Percentiles rank a stretch among this genome's conserved stretches.
phyloP scores from a whole-genome alignment of 805 yeast species.

The Sugiyamaella lignohabitans region DNA sequence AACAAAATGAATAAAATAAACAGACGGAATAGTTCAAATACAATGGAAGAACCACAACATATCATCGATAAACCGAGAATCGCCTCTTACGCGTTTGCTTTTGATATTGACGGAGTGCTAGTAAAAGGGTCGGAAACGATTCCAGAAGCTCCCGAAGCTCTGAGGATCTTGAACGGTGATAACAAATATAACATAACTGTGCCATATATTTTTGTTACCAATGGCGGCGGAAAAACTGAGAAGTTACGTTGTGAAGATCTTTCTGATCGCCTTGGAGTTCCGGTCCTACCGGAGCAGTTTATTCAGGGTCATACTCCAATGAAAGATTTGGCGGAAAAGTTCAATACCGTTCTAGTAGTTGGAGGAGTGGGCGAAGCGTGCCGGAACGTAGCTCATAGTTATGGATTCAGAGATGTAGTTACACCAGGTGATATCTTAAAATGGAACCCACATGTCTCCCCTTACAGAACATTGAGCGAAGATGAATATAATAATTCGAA shows the following conservation, averaged over 20 bases:
- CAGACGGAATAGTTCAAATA: too few relatives aligned
- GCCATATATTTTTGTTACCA: conserved; percentile 77
- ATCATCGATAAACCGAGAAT: conserved; percentile 19
- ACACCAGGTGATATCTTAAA: conserved; percentile 68
- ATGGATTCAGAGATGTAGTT: conserved; percentile 74
- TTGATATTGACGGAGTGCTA: conserved; percentile 89
- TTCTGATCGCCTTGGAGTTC: conserved; percentile 41
- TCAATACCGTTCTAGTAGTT: conserved; percentile 63
- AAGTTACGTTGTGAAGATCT: conserved; percentile 49
- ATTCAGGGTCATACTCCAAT: conserved; percentile 91
- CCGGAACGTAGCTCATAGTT: conserved; percentile 63
- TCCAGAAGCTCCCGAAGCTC: conserved; percentile 58
- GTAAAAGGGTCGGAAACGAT: conserved; percentile 66
- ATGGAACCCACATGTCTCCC: conserved; percentile 51
- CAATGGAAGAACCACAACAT: too few relatives aligned
- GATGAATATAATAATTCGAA: conserved; percentile 43
- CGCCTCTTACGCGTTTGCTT: conserved; percentile 64
- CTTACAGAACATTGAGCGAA: conserved; percentile 52
- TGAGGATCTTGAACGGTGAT: conserved; percentile 44
- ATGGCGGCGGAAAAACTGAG: conserved; percentile 84
- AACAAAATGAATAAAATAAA: too few relatives aligned
- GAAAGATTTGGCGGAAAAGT: conserved; percentile 47
- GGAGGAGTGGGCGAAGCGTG: conserved; percentile 74
- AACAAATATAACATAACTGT: conserved; percentile 61
- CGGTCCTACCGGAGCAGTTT: conserved; percentile 54